A percentile compares a stretch with the other conserved stretches of the same genome.
Conservation (phyloP, 129 eudicot genomes). For the Deinandra increscens region DNA sequence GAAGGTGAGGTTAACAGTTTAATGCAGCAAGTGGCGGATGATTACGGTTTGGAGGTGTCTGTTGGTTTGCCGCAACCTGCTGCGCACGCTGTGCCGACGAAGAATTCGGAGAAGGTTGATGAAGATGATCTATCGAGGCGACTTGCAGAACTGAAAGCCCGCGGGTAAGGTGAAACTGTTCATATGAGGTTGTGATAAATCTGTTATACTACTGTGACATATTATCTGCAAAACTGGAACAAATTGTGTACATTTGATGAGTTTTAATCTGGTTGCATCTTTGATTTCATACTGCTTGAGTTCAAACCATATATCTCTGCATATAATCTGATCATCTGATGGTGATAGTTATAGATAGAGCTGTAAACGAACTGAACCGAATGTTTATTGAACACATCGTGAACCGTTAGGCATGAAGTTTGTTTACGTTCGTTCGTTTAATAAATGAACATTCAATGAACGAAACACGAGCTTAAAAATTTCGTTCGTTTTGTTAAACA, state of each 20-base stretch:
- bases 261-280: neutral
- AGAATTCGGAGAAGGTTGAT: conserved; percentile 55
- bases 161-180: conserved; percentile 36
- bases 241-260: conserved; percentile 15
- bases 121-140: conserved; percentile 75
- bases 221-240: conserved; percentile 9
- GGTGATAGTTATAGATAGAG: too few relatives aligned
- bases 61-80: conserved; percentile 75
- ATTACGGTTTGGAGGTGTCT: conserved; percentile 76
- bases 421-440: too few relatives aligned
- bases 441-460: too few relatives aligned
- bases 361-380: too few relatives aligned
- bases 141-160: conserved; percentile 79
- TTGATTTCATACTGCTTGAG: too few relatives aligned
- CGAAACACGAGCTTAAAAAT: too few relatives aligned
- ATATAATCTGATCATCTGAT: too few relatives aligned
- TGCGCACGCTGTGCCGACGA: conserved; percentile 50
- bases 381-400: too few relatives aligned
- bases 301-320: too few relatives aligned
- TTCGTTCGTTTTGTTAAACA: too few relatives aligned
- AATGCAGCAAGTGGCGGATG: conserved; percentile 93
- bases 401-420: too few relatives aligned
- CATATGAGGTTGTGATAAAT: neutral
- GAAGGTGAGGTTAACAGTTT: conserved; percentile 72
- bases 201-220: too few relatives aligned